A percentile compares a stretch with the other conserved stretches of the same genome.
Evolutionary conservation across 78 protist genomes (phyloP).

Genomic region (Creolimax fragrantissima): DNA sequence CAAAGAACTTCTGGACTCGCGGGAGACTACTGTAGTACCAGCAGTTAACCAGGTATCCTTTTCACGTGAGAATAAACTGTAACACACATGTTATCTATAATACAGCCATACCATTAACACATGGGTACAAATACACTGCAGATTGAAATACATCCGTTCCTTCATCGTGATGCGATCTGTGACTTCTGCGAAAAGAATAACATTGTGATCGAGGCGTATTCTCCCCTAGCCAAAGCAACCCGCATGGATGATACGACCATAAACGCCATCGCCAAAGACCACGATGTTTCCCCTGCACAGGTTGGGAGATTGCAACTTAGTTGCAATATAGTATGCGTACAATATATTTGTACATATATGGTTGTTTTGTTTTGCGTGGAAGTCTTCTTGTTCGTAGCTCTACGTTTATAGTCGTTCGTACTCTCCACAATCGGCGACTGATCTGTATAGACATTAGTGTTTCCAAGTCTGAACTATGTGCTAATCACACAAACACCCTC

Average conservation of each 20-base stretch:
- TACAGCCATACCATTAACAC: too few species aligned
- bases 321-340: too few species aligned
- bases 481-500: too few species aligned
- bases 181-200: not conserved
- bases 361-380: too few species aligned
- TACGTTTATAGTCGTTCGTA: too few species aligned
- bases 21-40: not conserved
- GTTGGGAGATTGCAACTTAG: too few species aligned
- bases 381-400: too few species aligned
- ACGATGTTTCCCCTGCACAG: not conserved
- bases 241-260: not conserved
- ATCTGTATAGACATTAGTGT: too few species aligned
- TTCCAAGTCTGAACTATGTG: too few species aligned
- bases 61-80: not conserved
- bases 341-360: too few species aligned
- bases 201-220: not conserved
- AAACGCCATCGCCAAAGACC: not conserved
- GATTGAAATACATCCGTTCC: not conserved
- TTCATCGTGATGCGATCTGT: not conserved
- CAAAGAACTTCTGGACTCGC: not conserved
- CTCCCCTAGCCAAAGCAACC: not conserved
- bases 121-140: not conserved
- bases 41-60: not conserved
- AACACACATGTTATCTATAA: not conserved
- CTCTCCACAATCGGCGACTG: too few species aligned